Conservation (phyloP, 2,329 filamentous ascomycete species). For the Diplodia seriata region DNA sequence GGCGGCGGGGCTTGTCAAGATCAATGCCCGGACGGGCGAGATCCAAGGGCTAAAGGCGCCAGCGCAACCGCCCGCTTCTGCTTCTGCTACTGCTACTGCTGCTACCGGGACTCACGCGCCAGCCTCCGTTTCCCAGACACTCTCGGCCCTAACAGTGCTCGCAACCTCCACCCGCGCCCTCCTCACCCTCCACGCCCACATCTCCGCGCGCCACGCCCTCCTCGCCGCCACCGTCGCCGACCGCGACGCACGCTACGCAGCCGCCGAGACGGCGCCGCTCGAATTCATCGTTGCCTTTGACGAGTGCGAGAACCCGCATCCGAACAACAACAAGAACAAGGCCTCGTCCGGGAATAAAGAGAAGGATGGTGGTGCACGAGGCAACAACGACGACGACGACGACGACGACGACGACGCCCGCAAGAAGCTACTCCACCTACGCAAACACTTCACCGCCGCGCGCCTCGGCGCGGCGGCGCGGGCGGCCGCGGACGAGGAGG, state of each 20-base stretch:
- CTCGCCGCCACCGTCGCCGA: conserved; percentile 59
- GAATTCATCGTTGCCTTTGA: conserved; percentile 62
- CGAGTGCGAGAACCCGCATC: conserved; percentile 51
- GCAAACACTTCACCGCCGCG: conserved; percentile 48
- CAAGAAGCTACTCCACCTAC: conserved; percentile 43
- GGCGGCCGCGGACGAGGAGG: conserved; percentile 41
- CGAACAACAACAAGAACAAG: conserved; percentile 40
- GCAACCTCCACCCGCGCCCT: conserved; percentile 35
- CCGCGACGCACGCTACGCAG: conserved; percentile 62
- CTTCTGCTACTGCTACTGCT: not conserved
- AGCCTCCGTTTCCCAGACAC: not conserved
- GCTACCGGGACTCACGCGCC: not conserved
- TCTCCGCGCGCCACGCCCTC: conserved; percentile 59
- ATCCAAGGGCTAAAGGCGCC: conserved; percentile 35
- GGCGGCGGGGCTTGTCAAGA: not conserved
- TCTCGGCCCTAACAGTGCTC: not conserved
- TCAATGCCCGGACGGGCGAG: conserved; percentile 51
- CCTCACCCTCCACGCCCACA: conserved; percentile 52
- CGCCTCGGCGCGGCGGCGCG: conserved; percentile 48
- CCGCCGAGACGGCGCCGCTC: conserved; percentile 60
- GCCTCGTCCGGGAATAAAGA: conserved; percentile 32
- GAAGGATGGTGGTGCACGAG: conserved; percentile 9
- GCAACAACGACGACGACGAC: conserved; percentile 32
- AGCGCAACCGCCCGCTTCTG: not conserved
- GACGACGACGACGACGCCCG: conserved; percentile 47